Evolutionary conservation across 768 basidiomycete genomes (phyloP).

Genomic region (Suillus occidentalis): DNA sequence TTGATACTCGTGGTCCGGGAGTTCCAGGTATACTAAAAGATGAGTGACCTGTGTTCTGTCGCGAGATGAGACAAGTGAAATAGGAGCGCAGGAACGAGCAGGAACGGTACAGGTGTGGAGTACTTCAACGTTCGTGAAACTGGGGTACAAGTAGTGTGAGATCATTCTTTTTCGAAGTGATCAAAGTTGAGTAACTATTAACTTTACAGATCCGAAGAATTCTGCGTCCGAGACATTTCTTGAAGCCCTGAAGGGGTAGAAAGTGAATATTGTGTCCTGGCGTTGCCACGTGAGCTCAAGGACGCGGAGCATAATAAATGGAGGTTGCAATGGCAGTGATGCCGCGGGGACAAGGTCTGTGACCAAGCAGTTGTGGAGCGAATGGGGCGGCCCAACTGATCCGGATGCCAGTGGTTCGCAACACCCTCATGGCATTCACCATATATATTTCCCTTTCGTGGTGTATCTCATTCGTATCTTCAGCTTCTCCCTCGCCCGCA

Average conservation of each 20-base stretch:
- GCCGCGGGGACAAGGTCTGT: conserved; percentile 11
- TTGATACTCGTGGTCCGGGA: neutral
- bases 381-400: conserved; percentile 23
- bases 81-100: neutral
- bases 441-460: conserved; percentile 26
- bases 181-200: neutral
- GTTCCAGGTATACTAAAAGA: neutral
- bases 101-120: neutral
- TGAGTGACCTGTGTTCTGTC: neutral
- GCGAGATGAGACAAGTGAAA: neutral
- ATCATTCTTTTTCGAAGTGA: neutral
- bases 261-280: too few species aligned
- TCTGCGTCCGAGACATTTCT: neutral
- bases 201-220: neutral
- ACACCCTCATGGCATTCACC: conserved; percentile 13
- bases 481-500: conserved; percentile 14
- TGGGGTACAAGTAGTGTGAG: conserved; percentile 2
- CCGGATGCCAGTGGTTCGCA: conserved; percentile 14
- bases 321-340: conserved; percentile 4
- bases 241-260: neutral
- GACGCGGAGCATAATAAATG: neutral
- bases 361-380: conserved; percentile 27
- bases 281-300: neutral
- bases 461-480: conserved; percentile 9
- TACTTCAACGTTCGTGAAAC: neutral